Base-by-base conservation (phyloP, 345 rosid species). In the Atalantia buxifolia region DNA sequence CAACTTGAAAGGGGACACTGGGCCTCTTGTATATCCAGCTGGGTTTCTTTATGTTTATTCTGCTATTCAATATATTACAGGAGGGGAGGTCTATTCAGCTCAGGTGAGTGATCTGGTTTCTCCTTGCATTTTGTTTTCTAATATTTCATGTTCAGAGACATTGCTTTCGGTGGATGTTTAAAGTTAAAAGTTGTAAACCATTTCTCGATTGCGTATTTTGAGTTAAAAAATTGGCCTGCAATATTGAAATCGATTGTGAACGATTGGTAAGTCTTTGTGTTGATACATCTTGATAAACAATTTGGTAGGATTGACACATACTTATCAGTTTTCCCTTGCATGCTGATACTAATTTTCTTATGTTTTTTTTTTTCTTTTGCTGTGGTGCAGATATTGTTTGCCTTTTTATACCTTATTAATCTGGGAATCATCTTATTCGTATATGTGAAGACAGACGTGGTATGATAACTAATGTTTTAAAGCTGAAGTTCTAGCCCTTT, bases 1-100 rank as follows among this genome's bases (percentile, higher is more conserved):
- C 27, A 91, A 90, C 75, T 81, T 96, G 93, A 90, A 89, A 89
- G 99, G 98, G 5, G 99, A 94, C 75, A 94, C 99, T 0, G 98
- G 99, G 62, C 98, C 97, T 18, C 81, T 96, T 83, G 99, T 94
- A 45, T 96, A 96, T 84, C 99, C 99, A 21, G 97, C 97, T 31
- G 98, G 98, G 10, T 96, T 96, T 82, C 97, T 94, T 40, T 92
- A 94, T 85, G 83, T 94, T 77, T 94, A 96, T 84, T 91, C 97
- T n/a, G 90, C 84, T 35, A 85, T 94, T 75, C 94, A 89, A 85
- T 87, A 69, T 77, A 40, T 92, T 71, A 89, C 98, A 2, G 97
- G 92, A 70, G 96, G 92, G 13, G 79, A 87, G 76, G 92, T 96
- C 65, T 89, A 78, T 84, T 85, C 88, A 0, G 97, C 98, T 87